These are phyloP conservation scores for Orbilia blumenaviensis DNA, from an alignment of 2,329 filamentous ascomycete species.

Conservation along the genomic window DNA sequence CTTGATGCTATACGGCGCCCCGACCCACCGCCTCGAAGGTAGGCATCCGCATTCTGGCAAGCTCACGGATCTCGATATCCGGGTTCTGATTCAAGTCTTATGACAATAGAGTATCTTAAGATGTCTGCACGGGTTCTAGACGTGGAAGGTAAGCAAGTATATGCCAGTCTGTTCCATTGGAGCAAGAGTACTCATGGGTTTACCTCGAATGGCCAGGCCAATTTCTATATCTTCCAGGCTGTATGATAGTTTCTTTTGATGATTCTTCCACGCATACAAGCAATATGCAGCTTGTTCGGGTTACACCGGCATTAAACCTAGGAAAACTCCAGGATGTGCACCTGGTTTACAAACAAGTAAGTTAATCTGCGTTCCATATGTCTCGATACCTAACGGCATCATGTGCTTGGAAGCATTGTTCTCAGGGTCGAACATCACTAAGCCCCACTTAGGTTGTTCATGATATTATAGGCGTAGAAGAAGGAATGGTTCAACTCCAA, in stretches of 20 bases:
- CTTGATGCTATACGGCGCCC: constrained; percentile 88
- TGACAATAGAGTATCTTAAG: constrained; percentile 74
- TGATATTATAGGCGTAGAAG: constrained; percentile 76
- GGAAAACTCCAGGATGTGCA: constrained; percentile 78
- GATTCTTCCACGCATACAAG: constrained; percentile 77
- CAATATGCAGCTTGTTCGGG: constrained; percentile 79
- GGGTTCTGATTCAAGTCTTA: background rate
- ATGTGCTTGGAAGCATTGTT: background rate
- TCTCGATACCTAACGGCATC: background rate
- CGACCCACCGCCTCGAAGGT: constrained; percentile 85
- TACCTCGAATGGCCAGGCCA: constrained; percentile 64
- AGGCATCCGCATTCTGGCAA: background rate
- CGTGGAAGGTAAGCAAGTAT: constrained; percentile 71
- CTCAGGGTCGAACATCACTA: background rate
- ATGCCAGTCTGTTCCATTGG: background rate
- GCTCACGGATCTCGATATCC: background rate
- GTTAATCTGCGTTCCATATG: background rate
- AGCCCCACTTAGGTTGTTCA: constrained; percentile 69
- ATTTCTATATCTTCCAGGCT: constrained; percentile 88
- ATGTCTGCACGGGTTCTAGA: constrained; percentile 90
- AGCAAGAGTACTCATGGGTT: background rate
- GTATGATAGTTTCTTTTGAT: constrained; percentile 94
- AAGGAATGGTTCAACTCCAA: constrained; percentile 72
- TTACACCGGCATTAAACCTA: constrained; percentile 75
- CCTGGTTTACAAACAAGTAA: constrained; percentile 75